phyloP scores from a whole-genome alignment of 1,284 basidiomycete species.

The Fereydounia khargensis region DNA sequence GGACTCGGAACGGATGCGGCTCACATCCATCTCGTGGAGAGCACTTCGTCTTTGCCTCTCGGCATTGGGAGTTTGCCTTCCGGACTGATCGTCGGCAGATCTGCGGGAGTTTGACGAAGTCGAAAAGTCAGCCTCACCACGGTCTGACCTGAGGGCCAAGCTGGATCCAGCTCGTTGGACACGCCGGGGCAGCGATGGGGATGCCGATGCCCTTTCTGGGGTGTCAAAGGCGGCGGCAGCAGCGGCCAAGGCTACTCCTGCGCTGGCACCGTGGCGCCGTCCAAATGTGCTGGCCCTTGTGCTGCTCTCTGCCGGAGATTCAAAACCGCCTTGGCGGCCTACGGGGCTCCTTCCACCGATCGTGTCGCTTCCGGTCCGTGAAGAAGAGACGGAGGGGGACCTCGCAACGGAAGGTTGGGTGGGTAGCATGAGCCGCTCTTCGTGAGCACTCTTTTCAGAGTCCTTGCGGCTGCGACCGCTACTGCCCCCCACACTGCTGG shows the following conservation, averaged over 20 bases:
- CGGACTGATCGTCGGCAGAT: no score
- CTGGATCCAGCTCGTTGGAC: no score
- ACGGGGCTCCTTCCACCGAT: conserved; percentile 13
- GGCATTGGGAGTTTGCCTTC: conserved; percentile 9
- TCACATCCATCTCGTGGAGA: conserved; percentile 36
- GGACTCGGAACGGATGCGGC: conserved; percentile 37
- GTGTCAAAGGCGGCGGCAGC: background rate
- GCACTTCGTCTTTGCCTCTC: conserved; percentile 23
- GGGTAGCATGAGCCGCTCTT: background rate
- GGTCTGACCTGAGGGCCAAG: no score
- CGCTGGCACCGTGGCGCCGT: no score
- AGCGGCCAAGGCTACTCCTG: no score
- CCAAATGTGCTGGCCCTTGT: no score
- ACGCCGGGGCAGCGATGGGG: conserved; percentile 3
- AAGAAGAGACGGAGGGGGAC: conserved; percentile 19
- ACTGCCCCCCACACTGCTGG: conserved; percentile 21
- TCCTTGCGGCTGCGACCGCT: conserved; percentile 14
- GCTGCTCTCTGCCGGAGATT: background rate
- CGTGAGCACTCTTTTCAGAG: conserved; percentile 4
- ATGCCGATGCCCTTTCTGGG: background rate
- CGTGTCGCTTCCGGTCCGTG: conserved; percentile 21
- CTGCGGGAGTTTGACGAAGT: no score
- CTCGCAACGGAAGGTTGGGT: conserved; percentile 2
- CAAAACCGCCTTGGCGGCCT: conserved; percentile 9
- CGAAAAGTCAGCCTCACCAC: no score